A percentile compares a stretch with the other conserved stretches of the same genome.
These are phyloP conservation scores for Mycena venus DNA, from an alignment of 768 basidiomycete genomes.

Conservation along the genomic window DNA sequence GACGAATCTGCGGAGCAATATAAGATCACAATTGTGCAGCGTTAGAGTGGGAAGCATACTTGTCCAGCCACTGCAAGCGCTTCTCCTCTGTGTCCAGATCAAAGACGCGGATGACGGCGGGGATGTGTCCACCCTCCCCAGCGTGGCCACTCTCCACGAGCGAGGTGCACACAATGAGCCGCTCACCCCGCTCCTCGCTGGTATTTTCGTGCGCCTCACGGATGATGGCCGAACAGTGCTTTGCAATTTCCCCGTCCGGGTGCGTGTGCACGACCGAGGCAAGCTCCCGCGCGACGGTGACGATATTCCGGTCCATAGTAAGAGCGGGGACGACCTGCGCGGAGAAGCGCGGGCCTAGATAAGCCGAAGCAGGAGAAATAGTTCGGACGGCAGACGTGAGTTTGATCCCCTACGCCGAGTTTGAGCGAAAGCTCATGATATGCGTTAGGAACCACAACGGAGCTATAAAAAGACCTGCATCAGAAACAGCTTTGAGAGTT, in stretches of 20 bases:
- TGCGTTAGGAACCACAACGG: slow-evolving; percentile 64
- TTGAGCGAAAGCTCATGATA: slow-evolving; percentile 65
- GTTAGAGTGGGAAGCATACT: slow-evolving; percentile 46
- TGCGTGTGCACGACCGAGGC: slow-evolving; percentile 65
- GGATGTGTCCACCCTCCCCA: slow-evolving; percentile 58
- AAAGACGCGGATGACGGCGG: slow-evolving; percentile 65
- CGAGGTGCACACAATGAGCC: slow-evolving; percentile 69
- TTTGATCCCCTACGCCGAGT: slow-evolving; percentile 66
- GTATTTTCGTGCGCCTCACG: slow-evolving; percentile 66
- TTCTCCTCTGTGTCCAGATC: slow-evolving; percentile 65
- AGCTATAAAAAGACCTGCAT: slow-evolving; percentile 46
- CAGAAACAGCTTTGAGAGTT: not conserved
- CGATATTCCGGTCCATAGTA: slow-evolving; percentile 59
- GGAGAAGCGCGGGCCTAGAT: slow-evolving; percentile 69
- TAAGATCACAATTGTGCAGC: slow-evolving; percentile 10
- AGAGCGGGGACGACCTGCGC: slow-evolving; percentile 63
- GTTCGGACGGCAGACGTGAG: slow-evolving; percentile 71
- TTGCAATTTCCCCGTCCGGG: slow-evolving; percentile 64
- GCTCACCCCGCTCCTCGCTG: slow-evolving; percentile 61
- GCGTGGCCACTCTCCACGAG: slow-evolving; percentile 68
- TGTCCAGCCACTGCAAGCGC: slow-evolving; percentile 62
- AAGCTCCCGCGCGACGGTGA: slow-evolving; percentile 69
- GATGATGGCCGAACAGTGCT: slow-evolving; percentile 67
- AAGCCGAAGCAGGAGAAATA: slow-evolving; percentile 71
- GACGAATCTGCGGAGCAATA: slow-evolving; percentile 53